Base-by-base conservation (phyloP, 164 flowering plant genomes). In the Annona cherimola region DNA sequence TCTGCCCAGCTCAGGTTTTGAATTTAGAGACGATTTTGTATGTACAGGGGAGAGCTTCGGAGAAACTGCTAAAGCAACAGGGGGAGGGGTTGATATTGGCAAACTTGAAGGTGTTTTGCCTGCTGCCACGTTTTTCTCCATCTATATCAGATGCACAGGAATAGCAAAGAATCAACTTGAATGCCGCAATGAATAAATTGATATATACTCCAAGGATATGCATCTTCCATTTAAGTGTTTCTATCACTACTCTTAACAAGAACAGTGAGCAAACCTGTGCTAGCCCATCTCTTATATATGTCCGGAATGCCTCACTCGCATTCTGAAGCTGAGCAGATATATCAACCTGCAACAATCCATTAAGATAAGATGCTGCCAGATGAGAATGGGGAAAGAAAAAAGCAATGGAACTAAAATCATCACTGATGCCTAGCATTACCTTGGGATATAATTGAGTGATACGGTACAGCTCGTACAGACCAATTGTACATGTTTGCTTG, bases 251-350 rank as follows among this genome's bases (percentile, higher is more conserved):
- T 40, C 19, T 35, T 2, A 14, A 14, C 6, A 50, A 44, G 20
- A 35, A 59, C 2, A 18, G 6, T 41, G 5, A 16, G 57, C 83
- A 69, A 18, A 93, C 99, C 98, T 93, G 96, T 42, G 95, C 89
- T 74, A 96, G 79, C 69, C 98, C 99, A 81, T 96, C 97, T 77
- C 97, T 86, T 43, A 96, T 96, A 77, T 96, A 96, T n/a, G 96
- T 96, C 16, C 99, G 86, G 72, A 96, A 96, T 57, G 99, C 99
- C 80, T 96, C 99, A 70, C 99, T 96, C 46, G 99, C 99, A 86
- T 96, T 96, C 85, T 96, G 99, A 45, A 96, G 96, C 82, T 96
- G 99, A 72, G 96, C 64, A 86, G 93, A 96, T 81, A 96, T 96
- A 82, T 96, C 98, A 70, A 96, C 97, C 99, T 96, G 83, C n/a